phyloP scores from a whole-genome alignment of 2,329 filamentous ascomycete genomes.

The Hyphodiscus sp. region DNA sequence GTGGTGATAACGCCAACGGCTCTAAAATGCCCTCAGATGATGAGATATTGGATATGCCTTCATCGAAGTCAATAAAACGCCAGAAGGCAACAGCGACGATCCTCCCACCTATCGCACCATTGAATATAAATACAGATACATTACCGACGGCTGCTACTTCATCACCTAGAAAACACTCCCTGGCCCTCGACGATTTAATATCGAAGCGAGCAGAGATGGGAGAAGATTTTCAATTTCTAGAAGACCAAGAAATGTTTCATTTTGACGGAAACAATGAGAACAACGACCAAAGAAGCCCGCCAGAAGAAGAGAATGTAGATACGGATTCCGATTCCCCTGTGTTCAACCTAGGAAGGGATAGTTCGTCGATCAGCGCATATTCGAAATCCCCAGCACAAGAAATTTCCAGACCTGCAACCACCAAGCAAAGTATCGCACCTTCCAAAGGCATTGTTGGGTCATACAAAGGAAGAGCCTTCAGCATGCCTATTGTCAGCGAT shows the following conservation, averaged over 20 bases:
- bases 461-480: constrained; percentile 46
- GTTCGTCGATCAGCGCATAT: constrained; percentile 6
- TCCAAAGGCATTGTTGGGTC: constrained; percentile 36
- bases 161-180: constrained; percentile 1
- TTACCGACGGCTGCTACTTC: constrained; percentile 7
- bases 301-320: constrained; percentile 12
- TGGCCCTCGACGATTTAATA: not conserved
- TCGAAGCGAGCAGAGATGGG: not conserved
- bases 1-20: not conserved
- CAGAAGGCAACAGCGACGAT: constrained; percentile 12
- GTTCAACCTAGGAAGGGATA: constrained; percentile 1
- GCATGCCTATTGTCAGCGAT: constrained; percentile 45
- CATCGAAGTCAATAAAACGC: constrained; percentile 10
- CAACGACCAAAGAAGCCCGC: constrained; percentile 4
- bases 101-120: constrained; percentile 7
- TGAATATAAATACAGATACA: constrained; percentile 4
- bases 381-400: constrained; percentile 17
- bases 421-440: not conserved
- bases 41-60: constrained; percentile 23
- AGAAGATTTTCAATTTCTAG: constrained; percentile 12
- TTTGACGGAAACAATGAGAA: constrained; percentile 20
- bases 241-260: constrained; percentile 23
- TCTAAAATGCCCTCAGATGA: constrained; percentile 14
- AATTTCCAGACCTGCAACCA: constrained; percentile 7
- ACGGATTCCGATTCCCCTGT: constrained; percentile 3